Base-by-base conservation (phyloP, 2,329 filamentous ascomycete genomes). In the Purpureocillium lavendulum region DNA sequence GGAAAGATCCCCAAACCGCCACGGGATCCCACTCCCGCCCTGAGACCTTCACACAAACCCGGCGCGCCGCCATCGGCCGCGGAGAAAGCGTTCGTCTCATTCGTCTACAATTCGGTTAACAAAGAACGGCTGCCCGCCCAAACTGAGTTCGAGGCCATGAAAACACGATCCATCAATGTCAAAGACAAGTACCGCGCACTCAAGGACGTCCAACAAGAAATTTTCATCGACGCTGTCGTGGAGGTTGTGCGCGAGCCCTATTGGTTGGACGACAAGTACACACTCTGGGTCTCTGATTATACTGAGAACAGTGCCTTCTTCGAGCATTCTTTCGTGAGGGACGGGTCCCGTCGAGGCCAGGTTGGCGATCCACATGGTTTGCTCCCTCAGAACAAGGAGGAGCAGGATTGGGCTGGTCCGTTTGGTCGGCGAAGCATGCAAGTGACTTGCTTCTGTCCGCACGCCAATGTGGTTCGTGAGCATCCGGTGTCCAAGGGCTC, bases 211-310 rank as follows among this genome's bases (percentile, higher is more conserved):
- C 51, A 62, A 3, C 61, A 71, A 1, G 57, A 59, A 12, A 65
- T 51, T 0, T 94, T 82, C 53, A 77, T 73, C 50, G 78, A 95
- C 54, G 55, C 94, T 2, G 65, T 86, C 14, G 87, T 75, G 2
- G 74, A 89, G 53, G 76, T 94, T 3, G 72, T 88, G 35, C 67
- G 58, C 34, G 60, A 66, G 2, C 71, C 73, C 0, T 68, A 58
- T 33, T 61, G 67, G 24, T 15, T 49, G 7, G 53, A 55, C 16
- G 68, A 72, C 18, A 73, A 61, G 41, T 60, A 75, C 11, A 75
- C 77, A 5, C 47, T 95, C 0, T 88, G 88, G 66, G 65, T 94
- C 14, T 84, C 85, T 0, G 89, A 96, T 59, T 95, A 89, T 57
- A 94, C 87, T 0, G 64, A 75, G 37, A 87, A 96, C 51, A 53